Conservation (phyloP, 345 rosid species). For the Rhizophora apiculata region DNA sequence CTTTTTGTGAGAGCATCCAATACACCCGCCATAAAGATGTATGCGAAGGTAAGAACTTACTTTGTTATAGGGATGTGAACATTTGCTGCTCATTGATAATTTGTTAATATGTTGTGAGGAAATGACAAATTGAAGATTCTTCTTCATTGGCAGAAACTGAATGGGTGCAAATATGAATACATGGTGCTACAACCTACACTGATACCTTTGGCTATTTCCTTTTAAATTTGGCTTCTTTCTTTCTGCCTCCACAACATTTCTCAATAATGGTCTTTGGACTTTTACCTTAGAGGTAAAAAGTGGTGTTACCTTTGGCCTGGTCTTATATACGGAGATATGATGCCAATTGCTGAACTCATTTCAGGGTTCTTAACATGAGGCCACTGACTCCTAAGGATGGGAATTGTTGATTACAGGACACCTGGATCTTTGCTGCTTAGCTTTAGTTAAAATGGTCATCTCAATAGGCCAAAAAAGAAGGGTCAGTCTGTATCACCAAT, state of each 20-base stretch:
- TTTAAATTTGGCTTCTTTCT: background rate
- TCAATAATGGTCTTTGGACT: too few relatives aligned
- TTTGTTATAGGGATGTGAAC: constrained; percentile 4
- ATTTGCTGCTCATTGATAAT: constrained; percentile 7
- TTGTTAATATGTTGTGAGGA: background rate
- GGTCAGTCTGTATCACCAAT: too few relatives aligned
- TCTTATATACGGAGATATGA: too few relatives aligned
- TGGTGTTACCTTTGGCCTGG: background rate
- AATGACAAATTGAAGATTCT: background rate
- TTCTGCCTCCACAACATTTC: background rate
- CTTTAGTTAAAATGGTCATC: background rate
- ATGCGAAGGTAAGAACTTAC: constrained; percentile 64
- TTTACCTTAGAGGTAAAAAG: too few relatives aligned
- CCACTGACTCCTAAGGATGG: background rate
- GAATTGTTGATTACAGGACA: background rate
- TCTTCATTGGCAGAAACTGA: background rate
- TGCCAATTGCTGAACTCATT: too few relatives aligned
- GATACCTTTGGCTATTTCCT: background rate
- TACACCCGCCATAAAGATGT: constrained; percentile 94
- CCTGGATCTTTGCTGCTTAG: background rate
- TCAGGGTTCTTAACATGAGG: background rate
- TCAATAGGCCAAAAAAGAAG: too few relatives aligned
- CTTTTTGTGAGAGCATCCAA: constrained; percentile 97
- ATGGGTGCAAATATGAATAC: background rate
- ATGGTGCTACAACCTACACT: background rate